Conservation (phyloP, 2,329 filamentous ascomycete genomes). For the Bipolaris cookei region DNA sequence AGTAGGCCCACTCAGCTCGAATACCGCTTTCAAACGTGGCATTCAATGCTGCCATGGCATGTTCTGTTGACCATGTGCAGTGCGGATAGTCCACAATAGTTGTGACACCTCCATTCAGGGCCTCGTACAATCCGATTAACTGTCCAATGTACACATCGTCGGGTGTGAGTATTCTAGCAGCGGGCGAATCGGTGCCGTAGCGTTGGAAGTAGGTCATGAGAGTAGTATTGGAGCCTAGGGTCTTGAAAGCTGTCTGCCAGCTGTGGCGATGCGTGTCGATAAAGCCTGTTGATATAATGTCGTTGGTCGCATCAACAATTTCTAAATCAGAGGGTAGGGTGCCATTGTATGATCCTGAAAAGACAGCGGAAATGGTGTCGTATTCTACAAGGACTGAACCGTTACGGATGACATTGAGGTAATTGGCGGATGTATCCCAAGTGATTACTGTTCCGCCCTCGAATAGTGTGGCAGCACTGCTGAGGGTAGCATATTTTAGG, state of each 20-base stretch:
- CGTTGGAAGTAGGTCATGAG: slow-evolving; percentile 23
- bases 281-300: slow-evolving; percentile 63
- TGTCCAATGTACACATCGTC: slow-evolving; percentile 35
- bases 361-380: slow-evolving; percentile 45
- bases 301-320: slow-evolving; percentile 54
- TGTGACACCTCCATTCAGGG: slow-evolving; percentile 60
- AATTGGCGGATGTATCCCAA: slow-evolving; percentile 48
- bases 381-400: slow-evolving; percentile 52
- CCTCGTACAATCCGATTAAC: slow-evolving; percentile 55
- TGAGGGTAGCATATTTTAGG: slow-evolving; percentile 4
- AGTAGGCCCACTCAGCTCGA: slow-evolving; percentile 1
- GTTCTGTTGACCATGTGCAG: slow-evolving; percentile 51
- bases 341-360: slow-evolving; percentile 14
- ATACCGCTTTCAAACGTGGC: slow-evolving; percentile 56
- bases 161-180: slow-evolving; percentile 13
- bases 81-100: slow-evolving; percentile 52
- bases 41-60: slow-evolving; percentile 54
- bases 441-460: slow-evolving; percentile 51
- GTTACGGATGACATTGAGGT: slow-evolving; percentile 49
- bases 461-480: slow-evolving; percentile 12
- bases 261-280: slow-evolving; percentile 60
- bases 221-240: slow-evolving; percentile 59
- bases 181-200: slow-evolving; percentile 17
- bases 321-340: slow-evolving; percentile 37
- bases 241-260: slow-evolving; percentile 63